A percentile compares a stretch with the other conserved stretches of the same genome.
These are phyloP conservation scores for Cyberlindnera euphorbiiphila DNA, from an alignment of 805 yeast genomes.

Conservation along the genomic window DNA sequence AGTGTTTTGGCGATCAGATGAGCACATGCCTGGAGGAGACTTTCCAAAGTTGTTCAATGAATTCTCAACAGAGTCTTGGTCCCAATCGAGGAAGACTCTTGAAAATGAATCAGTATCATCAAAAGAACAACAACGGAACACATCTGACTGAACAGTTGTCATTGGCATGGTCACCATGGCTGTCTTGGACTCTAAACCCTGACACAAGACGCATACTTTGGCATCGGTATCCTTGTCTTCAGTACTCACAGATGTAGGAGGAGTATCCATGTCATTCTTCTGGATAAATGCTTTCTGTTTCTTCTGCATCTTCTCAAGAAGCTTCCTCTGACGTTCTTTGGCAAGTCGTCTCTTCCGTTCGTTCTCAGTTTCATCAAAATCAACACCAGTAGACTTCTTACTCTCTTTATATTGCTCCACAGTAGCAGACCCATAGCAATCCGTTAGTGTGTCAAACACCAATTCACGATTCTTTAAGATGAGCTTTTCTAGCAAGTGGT, in stretches of 20 bases:
- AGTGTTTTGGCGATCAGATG: constrained; percentile 8
- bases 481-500: constrained; percentile 47
- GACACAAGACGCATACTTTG: constrained; percentile 56
- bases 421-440: constrained; percentile 54
- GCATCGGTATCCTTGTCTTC: constrained; percentile 22
- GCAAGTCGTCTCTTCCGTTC: constrained; percentile 58
- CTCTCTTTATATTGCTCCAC: constrained; percentile 47
- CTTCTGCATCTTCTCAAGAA: constrained; percentile 58
- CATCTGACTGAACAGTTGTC: constrained; percentile 37
- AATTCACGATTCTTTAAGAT: constrained; percentile 43
- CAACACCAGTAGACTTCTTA: constrained; percentile 36
- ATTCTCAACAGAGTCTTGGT: constrained; percentile 19
- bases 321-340: constrained; percentile 55
- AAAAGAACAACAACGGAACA: constrained; percentile 22
- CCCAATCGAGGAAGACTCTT: constrained; percentile 23
- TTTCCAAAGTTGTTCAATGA: constrained; percentile 28
- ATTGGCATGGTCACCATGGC: constrained; percentile 60
- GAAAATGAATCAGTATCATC: neutral
- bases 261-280: constrained; percentile 42
- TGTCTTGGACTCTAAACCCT: constrained; percentile 42
- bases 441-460: constrained; percentile 47
- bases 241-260: constrained; percentile 23
- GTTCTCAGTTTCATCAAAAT: constrained; percentile 46
- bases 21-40: constrained; percentile 19
- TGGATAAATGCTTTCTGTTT: constrained; percentile 76